Conservation (phyloP, 345 rosid genomes). For the Rhodamnia argentea region DNA sequence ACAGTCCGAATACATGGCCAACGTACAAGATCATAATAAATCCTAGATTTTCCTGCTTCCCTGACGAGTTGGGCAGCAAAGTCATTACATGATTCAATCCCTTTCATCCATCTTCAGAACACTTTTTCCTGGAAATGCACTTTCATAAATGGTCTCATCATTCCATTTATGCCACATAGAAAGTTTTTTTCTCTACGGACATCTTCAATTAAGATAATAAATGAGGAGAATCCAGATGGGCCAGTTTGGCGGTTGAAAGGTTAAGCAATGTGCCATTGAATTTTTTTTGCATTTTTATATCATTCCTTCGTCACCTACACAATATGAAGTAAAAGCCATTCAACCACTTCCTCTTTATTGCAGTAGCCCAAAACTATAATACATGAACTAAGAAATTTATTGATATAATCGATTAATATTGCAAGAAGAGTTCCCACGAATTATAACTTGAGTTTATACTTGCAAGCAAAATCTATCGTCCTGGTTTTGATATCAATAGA, state of each 20-base stretch:
- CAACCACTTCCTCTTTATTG: conserved; percentile 5
- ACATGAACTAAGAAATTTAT: neutral
- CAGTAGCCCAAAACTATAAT: neutral
- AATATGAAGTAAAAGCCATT: neutral
- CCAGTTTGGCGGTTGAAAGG: neutral
- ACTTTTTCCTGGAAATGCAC: neutral
- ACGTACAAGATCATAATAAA: neutral
- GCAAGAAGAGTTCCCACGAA: neutral
- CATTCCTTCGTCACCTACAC: neutral
- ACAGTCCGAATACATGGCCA: neutral
- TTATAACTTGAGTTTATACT: conserved; percentile 1
- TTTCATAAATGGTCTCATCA: neutral
- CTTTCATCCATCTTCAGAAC: neutral
- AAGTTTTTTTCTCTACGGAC: neutral
- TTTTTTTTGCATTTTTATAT: neutral
- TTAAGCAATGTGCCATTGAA: neutral
- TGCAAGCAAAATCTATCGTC: conserved; percentile 7
- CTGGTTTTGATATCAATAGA: neutral
- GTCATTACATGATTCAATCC: neutral
- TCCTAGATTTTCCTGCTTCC: neutral
- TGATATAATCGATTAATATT: neutral
- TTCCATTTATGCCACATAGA: neutral
- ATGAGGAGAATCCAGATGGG: neutral
- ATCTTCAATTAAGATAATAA: neutral
- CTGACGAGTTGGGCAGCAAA: neutral